These are phyloP conservation scores for Mortierella sp. DNA, from an alignment of 371 early-diverging fungal species.

Conservation along the genomic window DNA sequence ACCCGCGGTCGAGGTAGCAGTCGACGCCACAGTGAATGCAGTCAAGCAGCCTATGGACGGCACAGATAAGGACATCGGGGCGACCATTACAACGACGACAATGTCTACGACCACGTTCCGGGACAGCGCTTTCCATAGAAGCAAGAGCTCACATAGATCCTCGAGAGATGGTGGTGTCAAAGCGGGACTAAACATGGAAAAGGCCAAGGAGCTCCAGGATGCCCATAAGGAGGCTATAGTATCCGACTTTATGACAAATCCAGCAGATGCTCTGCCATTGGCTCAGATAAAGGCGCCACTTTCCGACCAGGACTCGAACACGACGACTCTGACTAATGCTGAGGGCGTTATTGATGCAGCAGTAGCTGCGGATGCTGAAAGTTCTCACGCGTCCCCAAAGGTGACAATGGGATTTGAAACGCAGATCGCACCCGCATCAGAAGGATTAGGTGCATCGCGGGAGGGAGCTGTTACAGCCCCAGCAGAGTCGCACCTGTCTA, in stretches of 20 bases:
- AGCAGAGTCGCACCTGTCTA: constrained; percentile 22
- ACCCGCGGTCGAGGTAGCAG: constrained; percentile 10
- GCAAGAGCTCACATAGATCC: constrained; percentile 9
- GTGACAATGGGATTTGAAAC: constrained; percentile 1
- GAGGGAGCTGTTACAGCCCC: background rate
- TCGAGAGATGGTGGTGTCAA: constrained; percentile 5
- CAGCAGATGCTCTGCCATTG: constrained; percentile 19
- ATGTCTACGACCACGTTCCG: constrained; percentile 53
- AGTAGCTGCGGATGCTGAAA: background rate
- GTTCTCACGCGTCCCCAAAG: background rate
- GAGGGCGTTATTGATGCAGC: background rate
- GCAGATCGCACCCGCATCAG: background rate
- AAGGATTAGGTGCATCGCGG: background rate
- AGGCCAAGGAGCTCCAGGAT: constrained; percentile 19
- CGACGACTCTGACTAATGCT: background rate
- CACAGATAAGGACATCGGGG: constrained; percentile 24
- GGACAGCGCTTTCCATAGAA: constrained; percentile 33
- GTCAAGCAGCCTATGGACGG: constrained; percentile 11
- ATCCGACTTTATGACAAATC: constrained; percentile 13
- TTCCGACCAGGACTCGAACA: background rate
- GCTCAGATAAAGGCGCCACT: constrained; percentile 23
- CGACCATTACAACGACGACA: constrained; percentile 46
- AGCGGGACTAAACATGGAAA: constrained; percentile 5
- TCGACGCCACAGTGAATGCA: constrained; percentile 2
- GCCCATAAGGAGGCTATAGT: constrained; percentile 17